Conservation (phyloP, 2,329 filamentous ascomycete species). For the Hypoxylon sp. region DNA sequence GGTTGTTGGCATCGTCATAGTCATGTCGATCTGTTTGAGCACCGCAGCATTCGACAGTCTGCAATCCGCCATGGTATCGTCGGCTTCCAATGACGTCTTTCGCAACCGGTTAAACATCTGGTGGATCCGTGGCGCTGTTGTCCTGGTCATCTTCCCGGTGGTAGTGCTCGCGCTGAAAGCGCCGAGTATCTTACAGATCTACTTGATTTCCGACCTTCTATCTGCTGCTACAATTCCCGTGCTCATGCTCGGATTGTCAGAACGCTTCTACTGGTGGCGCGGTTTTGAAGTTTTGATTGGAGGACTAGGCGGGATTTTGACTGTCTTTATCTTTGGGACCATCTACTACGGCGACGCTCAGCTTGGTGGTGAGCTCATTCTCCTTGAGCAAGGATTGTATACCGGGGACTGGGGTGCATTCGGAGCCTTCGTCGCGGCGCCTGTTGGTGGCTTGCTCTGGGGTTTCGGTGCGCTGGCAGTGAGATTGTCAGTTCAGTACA, state of each 20-base stretch:
- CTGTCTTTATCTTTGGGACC: conserved; percentile 85
- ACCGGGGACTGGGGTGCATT: conserved; percentile 85
- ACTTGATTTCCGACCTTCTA: conserved; percentile 84
- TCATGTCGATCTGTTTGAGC: conserved; percentile 84
- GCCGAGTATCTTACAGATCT: conserved; percentile 84
- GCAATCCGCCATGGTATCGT: conserved; percentile 88
- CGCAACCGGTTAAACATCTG: conserved; percentile 84
- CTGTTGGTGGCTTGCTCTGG: conserved; percentile 81
- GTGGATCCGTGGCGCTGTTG: conserved; percentile 78
- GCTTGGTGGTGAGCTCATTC: conserved; percentile 75
- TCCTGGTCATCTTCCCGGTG: conserved; percentile 80
- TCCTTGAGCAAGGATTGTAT: conserved; percentile 82
- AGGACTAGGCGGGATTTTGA: conserved; percentile 81
- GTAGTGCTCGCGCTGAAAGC: conserved; percentile 81
- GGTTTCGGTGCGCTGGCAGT: conserved; percentile 73
- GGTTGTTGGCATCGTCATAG: conserved; percentile 86
- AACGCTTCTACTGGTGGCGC: conserved; percentile 79
- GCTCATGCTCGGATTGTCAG: conserved; percentile 78
- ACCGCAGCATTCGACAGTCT: conserved; percentile 85
- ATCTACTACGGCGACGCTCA: conserved; percentile 80
- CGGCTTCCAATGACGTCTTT: conserved; percentile 87
- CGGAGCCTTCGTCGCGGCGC: conserved; percentile 85
- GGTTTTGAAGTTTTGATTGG: conserved; percentile 86
- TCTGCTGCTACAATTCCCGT: conserved; percentile 83
- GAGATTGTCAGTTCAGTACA: conserved; percentile 72